These are phyloP conservation scores for Fusarium beomiforme DNA, from an alignment of 2,329 filamentous ascomycete species.

Conservation along the genomic window DNA sequence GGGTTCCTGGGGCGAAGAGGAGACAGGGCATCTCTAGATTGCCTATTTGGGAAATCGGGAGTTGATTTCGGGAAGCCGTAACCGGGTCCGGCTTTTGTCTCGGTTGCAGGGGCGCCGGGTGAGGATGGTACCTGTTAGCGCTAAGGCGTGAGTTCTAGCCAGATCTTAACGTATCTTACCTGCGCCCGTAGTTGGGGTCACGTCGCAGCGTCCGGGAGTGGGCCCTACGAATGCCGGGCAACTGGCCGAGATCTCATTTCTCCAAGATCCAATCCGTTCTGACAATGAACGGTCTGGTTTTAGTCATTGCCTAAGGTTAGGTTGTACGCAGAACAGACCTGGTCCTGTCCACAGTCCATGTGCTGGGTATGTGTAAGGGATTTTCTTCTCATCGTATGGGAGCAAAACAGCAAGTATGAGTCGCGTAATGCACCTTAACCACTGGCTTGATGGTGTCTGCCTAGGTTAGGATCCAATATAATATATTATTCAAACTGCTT, in stretches of 20 bases:
- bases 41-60: conserved; percentile 44
- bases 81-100: conserved; percentile 41
- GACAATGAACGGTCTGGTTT: background rate
- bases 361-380: background rate
- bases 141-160: accelerated
- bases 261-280: conserved; percentile 2
- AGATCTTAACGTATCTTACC: conserved; percentile 18
- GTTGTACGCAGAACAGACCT: background rate
- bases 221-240: conserved; percentile 19
- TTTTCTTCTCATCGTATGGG: background rate
- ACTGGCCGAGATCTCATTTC: conserved; percentile 20
- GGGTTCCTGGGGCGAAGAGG: conserved; percentile 42
- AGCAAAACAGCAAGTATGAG: background rate
- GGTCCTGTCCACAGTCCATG: background rate
- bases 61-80: conserved; percentile 43
- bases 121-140: conserved; percentile 15
- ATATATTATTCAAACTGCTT: background rate
- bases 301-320: background rate
- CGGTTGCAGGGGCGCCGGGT: conserved; percentile 23
- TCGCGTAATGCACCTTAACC: background rate
- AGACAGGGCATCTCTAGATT: conserved; percentile 26
- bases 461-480: background rate
- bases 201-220: conserved; percentile 6
- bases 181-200: background rate
- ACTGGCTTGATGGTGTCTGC: background rate